Base-by-base conservation (phyloP, 23 red algal genomes). In the Gracilaria vermiculophylla region DNA sequence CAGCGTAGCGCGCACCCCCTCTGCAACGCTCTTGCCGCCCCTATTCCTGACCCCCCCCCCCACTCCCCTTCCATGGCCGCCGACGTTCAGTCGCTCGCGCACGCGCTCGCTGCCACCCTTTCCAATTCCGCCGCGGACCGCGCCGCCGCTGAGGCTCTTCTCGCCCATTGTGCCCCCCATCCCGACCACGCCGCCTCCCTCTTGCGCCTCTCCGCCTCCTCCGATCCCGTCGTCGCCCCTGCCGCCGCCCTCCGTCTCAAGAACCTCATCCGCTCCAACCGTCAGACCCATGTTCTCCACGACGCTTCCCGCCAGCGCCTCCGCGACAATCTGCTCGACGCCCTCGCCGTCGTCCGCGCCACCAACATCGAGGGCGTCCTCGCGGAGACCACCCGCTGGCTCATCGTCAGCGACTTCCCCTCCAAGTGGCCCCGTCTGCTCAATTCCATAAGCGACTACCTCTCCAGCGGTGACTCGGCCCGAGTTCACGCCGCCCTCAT, bases 221-320 rank as follows among this genome's bases (percentile, higher is more conserved):
- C 62, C 43, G 64, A 81, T 50, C 75, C 77, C 31, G 61, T 83
- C 64, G 88, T 92, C 77, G 77, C 77, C 17, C 78, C 77, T 47
- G 88, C 88, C 76, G 88, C 88, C 61, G 88, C 78, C 77, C 66
- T 92, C 35, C 88, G 88, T 53, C 78, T 92, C 48, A 92, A 92
- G 66, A 92, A 92, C 88, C 76, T 82, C 31, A 42, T 82, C 36
- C 88, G 88, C 9, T 58, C 60, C 29, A 62, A 54, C 20, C 60
- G 76, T 3, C 37, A 24, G 53, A 61, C 43, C 52, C 57, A 76
- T 48, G 53, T 73, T 23, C 77, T 92, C 60, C 61, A 58, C 44
- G 61, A 75, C 1, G 44, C 31, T 35, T 40, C 88, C 41, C 77
- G 77, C 51, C 53, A 65, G n/a, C 77, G 50, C 28, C 50, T 92